Evolutionary conservation across 805 yeast genomes (phyloP).

Genomic region (Cyberlindnera misumaiensis): DNA sequence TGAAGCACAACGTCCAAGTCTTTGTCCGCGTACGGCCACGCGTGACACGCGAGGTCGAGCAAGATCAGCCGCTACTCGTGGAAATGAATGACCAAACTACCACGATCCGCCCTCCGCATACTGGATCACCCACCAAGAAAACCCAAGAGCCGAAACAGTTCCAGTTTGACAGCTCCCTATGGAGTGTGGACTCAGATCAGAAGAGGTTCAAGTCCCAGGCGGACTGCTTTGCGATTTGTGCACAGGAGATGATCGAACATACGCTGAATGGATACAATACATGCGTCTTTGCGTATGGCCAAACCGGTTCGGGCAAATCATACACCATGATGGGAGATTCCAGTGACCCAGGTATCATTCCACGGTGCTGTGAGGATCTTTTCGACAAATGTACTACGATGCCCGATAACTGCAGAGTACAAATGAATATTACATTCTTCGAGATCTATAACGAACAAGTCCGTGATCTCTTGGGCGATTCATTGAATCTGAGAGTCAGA

Average conservation of each 20-base stretch:
- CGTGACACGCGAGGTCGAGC: slow-evolving; percentile 14
- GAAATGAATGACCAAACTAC: slow-evolving; percentile 14
- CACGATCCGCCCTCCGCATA: slow-evolving; percentile 7
- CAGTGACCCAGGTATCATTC: slow-evolving; percentile 61
- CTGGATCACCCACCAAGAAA: slow-evolving; percentile 10
- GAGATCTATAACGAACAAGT: slow-evolving; percentile 79
- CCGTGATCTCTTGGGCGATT: slow-evolving; percentile 43
- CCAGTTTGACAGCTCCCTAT: slow-evolving; percentile 45
- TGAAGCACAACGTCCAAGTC: slow-evolving; percentile 33
- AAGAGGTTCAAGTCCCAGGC: slow-evolving; percentile 41
- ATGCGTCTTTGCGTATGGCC: slow-evolving; percentile 74
- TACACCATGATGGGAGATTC: slow-evolving; percentile 69
- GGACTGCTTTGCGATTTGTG: slow-evolving; percentile 45
- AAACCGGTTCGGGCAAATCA: slow-evolving; percentile 81
- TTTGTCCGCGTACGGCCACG: slow-evolving; percentile 48
- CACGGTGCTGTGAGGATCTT: slow-evolving; percentile 48
- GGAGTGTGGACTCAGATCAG: slow-evolving; percentile 33
- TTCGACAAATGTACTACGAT: slow-evolving; percentile 32
- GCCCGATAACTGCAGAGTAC: slow-evolving; percentile 30
- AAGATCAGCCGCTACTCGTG: slow-evolving; percentile 11
- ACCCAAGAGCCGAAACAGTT: slow-evolving; percentile 28
- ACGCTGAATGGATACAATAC: slow-evolving; percentile 66
- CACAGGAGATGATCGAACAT: slow-evolving; percentile 54
- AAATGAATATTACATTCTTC: slow-evolving; percentile 52
- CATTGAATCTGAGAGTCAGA: slow-evolving; percentile 36